Evolutionary conservation across 2,329 filamentous ascomycete species (phyloP), one percentile per base, ranked within the genome.

Genomic region (Colletotrichum spinosum): DNA sequence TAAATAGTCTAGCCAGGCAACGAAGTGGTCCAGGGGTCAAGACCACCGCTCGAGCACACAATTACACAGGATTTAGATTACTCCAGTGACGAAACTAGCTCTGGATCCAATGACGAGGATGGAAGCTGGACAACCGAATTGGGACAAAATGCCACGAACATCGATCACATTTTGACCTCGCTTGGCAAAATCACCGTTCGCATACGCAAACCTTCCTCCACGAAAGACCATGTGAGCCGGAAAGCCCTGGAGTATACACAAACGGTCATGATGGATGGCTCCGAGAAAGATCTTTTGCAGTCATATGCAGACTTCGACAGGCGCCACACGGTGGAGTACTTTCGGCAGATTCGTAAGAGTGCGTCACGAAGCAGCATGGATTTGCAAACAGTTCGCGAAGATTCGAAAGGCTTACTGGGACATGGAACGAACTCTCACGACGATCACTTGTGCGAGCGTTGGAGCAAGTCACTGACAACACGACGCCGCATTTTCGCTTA

Each of bases 401-500:
- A 7, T 33, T 9, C 15, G 44, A 46, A n/a, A 17, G 9, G 12
- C n/a, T n/a, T n/a, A 8, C 3, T n/a, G 4, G 17, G 2, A 7
- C 44, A n/a, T 4, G 44, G 44, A 46, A 7, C 7, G 9, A 2
- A 17, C 4, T 8, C 15, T 15, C 4, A 9, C 6, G 25, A 8
- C 10, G 34, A 17, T 2, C 4, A 17, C n/a, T 37, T 61, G 6
- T 25, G 46, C 4, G 37, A 55, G 13, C 42, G 35, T 5, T 63
- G 54, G 54, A 17, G 38, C 35, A 46, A 1, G 2, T 52, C 60
- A 15, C 38, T 58, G 4, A 58, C 60, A 12, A 39, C 7, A 8
- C 12, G 53, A 2, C 39, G 60, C 6, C 45, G 60, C 12, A 6
- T 46, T 3, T 52, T 63, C 10, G 60, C 60, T 10, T 63, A 58